Base-by-base conservation (phyloP, 2,329 filamentous ascomycete genomes). In the Teratosphaeria destructans region DNA sequence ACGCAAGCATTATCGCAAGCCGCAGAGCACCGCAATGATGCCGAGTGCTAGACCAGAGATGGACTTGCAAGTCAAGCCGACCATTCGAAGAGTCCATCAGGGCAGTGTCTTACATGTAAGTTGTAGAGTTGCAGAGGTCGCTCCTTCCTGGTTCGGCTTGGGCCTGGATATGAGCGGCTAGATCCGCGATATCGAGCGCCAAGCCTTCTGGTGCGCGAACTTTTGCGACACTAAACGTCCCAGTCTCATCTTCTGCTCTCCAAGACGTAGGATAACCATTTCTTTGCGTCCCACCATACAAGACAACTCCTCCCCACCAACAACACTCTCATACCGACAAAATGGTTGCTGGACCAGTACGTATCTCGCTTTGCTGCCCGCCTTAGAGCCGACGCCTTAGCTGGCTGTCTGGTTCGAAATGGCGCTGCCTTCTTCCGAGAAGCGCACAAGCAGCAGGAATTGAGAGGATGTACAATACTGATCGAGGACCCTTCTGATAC, bases 311-410 rank as follows among this genome's bases (percentile, higher is more conserved):
- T 68, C 74, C 72, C 62, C 59, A 37, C 34, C 59, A 47, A 52
- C 57, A 54, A 29, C 60, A 53, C n/a, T 49, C 10, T 3, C 58
- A 16, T 26, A 64, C 74, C 78, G 71, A 77, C 79, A 82, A 78
- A 89, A 96, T 96, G 90, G 88, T 87, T 85, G 84, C 87, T 79
- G 82, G 82, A 79, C 83, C 87, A 81, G 92, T 96, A 96, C 81
- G 91, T 95, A 85, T 83, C 88, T 78, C 80, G 91, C 91, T 96
- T 95, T 96, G 91, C 91, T 96, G 90, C 89, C 89, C 84, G 86
- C 83, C 43, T 49, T 49, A 23, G 43, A 49, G 19, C 43, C 81
- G 81, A 78, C 76, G 71, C 74, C 71, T 71, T 69, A 57, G 69
- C 34, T 68, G 66, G 64, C 60, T 56, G 59, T 64, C 58, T 35